Evolutionary conservation across 257 asterid genomes (phyloP).

Genomic region (Coffea eugenioides): DNA sequence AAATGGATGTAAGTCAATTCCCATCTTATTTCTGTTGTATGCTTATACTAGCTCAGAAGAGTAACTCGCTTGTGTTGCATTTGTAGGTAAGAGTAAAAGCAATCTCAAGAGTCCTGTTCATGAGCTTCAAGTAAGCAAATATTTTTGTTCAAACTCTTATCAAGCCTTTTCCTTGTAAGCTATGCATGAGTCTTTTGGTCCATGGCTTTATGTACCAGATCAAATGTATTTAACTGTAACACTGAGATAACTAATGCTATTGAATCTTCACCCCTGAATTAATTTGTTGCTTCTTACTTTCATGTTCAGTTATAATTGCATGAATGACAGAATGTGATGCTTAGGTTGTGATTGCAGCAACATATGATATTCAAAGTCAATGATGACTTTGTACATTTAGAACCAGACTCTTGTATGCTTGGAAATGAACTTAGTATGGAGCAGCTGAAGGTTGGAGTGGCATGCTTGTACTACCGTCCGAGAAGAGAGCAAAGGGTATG

Average conservation of each 20-base stretch:
- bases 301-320: background rate
- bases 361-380: conserved; percentile 54
- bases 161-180: conserved; percentile 9
- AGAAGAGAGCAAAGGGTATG: conserved; percentile 77
- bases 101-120: conserved; percentile 20
- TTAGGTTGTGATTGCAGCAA: conserved; percentile 46
- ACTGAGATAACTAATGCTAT: conserved; percentile 6
- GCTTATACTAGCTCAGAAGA: conserved; percentile 16
- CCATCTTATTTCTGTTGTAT: conserved; percentile 1
- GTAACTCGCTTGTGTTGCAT: conserved; percentile 25
- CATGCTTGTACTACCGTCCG: conserved; percentile 70
- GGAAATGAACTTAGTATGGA: conserved; percentile 56
- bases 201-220: background rate
- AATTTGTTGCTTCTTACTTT: background rate
- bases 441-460: conserved; percentile 70
- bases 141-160: conserved; percentile 18
- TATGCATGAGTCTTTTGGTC: conserved; percentile 12
- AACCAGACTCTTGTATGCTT: conserved; percentile 38
- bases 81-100: conserved; percentile 54
- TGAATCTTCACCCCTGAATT: background rate
- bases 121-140: conserved; percentile 48
- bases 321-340: conserved; percentile 9
- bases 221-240: background rate
- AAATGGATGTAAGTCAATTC: conserved; percentile 60
- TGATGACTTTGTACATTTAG: conserved; percentile 47